Percentiles rank a stretch among this genome's conserved stretches.
phyloP scores from a whole-genome alignment of 2,329 filamentous ascomycete genomes.

The Pestalotiopsis sp. region DNA sequence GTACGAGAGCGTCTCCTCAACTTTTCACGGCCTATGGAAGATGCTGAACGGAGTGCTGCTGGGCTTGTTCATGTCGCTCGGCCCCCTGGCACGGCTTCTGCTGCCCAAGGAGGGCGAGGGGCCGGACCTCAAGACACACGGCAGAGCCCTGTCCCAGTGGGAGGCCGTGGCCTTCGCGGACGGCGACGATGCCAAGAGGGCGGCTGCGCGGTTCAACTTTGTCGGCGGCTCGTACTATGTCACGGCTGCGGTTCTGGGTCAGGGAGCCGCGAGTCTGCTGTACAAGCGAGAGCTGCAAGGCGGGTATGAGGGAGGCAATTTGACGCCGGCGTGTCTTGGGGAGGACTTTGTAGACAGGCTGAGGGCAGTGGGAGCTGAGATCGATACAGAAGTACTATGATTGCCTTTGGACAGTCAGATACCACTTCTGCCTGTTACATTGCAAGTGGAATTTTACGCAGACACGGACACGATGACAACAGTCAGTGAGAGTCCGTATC shows the following conservation, averaged over 20 bases:
- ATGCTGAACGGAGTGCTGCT: conserved; percentile 13
- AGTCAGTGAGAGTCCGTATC: no score
- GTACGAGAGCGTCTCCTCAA: conserved; percentile 20
- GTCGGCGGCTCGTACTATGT: conserved; percentile 20
- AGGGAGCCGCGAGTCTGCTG: conserved; percentile 23
- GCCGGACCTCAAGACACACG: conserved; percentile 20
- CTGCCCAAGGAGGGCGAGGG: conserved; percentile 21
- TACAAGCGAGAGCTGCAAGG: conserved; percentile 20
- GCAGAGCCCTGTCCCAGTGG: conserved; percentile 13
- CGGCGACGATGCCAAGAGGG: conserved; percentile 2
- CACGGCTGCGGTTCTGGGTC: conserved; percentile 21
- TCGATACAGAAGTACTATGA: conserved; percentile 17
- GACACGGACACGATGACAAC: no score
- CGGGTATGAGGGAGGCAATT: conserved; percentile 17
- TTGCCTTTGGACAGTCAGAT: background rate
- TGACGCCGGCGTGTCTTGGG: conserved; percentile 24
- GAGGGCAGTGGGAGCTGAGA: conserved; percentile 14
- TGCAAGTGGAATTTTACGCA: no score
- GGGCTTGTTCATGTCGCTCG: conserved; percentile 5
- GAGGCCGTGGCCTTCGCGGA: conserved; percentile 23
- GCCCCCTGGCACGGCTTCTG: conserved; percentile 13
- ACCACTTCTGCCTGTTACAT: background rate
- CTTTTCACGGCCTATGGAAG: conserved; percentile 11
- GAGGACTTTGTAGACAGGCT: conserved; percentile 18
- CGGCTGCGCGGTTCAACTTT: conserved; percentile 20